Evolutionary conservation across 805 yeast species (phyloP), one percentile per base, ranked within the genome.

Genomic region (Tetrapisispora fleetii): DNA sequence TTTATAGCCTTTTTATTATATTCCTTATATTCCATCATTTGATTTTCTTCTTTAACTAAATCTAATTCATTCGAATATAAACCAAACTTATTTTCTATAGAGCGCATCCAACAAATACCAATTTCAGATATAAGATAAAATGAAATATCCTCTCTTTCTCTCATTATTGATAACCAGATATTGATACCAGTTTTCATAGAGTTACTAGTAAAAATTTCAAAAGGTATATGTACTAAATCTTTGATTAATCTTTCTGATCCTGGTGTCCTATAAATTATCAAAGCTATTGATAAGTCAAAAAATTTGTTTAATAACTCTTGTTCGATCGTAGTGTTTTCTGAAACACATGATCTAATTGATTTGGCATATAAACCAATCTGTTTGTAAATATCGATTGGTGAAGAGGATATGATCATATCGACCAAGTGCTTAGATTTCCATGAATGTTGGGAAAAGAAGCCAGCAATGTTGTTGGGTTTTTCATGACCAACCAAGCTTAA

Each of bases 11-110:
- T 70, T 54, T 79, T 81, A 65, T 84, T 81, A 42, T 95, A 81
- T 11, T 99, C 97, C 1, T 89, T 69, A 58, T 93, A 93, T 53
- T 86, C 93, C 99, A 93, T 93, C 46, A 72, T 74, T 53, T 77
- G 68, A 63, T 72, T 82, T 48, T 82, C 85, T 22, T 91, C 82
- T 48, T 73, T 69, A 0, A 57, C 58, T 7, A 78, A 62, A 62
- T 89, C 95, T 53, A 68, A 67, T 6, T 65, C 57, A 4, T 69
- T 72, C 7, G 82, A 76, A 63, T 77, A 90, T 11, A 91, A 63
- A 3, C 98, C 97, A 38, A 68, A 68, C 27, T 69, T 68, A 30
- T 72, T 67, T 35, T 76, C 73, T 40, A 88, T 77, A 1, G 91
- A 76, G 37, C 68, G 66, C 63, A 81, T 85, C 85, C 95, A 86